Evolutionary conservation across 164 flowering plant species (phyloP).

Genomic region (Magnolia changhungtana): DNA sequence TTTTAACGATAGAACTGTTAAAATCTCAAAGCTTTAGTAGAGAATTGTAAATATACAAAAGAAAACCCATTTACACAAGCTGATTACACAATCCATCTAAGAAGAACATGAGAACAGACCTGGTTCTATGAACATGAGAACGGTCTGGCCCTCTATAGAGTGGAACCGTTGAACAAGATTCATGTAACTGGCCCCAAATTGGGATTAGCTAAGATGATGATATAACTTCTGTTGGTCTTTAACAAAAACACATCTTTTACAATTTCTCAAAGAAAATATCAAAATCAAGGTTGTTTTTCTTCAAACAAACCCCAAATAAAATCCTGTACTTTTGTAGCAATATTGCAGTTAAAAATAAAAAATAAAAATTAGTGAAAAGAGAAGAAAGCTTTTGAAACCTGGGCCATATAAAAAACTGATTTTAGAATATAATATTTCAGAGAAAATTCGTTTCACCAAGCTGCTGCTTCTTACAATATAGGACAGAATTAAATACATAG

Average conservation of each 20-base stretch:
- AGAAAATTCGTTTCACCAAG: constrained; percentile 2
- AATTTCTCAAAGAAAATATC: background rate
- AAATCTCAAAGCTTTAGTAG: no score
- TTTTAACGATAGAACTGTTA: no score
- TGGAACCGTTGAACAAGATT: no score
- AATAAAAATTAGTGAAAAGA: background rate
- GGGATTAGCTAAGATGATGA: no score
- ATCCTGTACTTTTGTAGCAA: background rate
- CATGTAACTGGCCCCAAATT: no score
- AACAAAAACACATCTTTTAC: background rate
- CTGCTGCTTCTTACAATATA: background rate
- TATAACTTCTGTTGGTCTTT: background rate
- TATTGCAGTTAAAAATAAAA: background rate
- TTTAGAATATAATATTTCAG: background rate
- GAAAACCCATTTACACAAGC: no score
- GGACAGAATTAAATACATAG: background rate
- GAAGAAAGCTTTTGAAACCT: background rate
- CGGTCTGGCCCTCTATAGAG: background rate
- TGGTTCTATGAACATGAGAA: background rate
- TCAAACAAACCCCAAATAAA: background rate
- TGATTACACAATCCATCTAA: no score
- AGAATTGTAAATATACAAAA: no score
- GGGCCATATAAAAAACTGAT: background rate
- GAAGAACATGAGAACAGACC: no score
- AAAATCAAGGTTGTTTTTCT: background rate